Evolutionary conservation across 768 basidiomycete genomes (phyloP).

Genomic region (Tricholoma sp.): DNA sequence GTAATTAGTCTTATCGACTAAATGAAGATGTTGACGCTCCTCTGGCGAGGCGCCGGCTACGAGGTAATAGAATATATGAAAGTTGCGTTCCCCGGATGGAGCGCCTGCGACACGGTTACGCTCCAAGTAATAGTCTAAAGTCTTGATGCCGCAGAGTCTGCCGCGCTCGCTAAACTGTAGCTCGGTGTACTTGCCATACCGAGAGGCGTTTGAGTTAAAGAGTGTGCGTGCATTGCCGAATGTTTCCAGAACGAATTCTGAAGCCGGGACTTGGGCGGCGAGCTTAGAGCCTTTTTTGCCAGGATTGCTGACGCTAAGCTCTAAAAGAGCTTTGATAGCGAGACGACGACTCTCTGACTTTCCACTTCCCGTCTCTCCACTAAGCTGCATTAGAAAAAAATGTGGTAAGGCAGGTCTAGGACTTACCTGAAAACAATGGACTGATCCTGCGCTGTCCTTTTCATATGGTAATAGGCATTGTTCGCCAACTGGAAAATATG

Average conservation of each 20-base stretch:
- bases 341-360: slow-evolving; percentile 89
- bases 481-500: slow-evolving; percentile 92
- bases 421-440: slow-evolving; percentile 78
- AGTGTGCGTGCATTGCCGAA: slow-evolving; percentile 92
- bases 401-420: not conserved
- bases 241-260: slow-evolving; percentile 92
- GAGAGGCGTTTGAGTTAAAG: slow-evolving; percentile 92
- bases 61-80: slow-evolving; percentile 97
- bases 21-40: slow-evolving; percentile 82
- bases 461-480: slow-evolving; percentile 95
- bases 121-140: slow-evolving; percentile 95
- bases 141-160: slow-evolving; percentile 84
- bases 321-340: slow-evolving; percentile 89
- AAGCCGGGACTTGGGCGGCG: slow-evolving; percentile 78
- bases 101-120: slow-evolving; percentile 83
- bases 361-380: slow-evolving; percentile 89
- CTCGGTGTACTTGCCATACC: slow-evolving; percentile 97
- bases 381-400: slow-evolving; percentile 25
- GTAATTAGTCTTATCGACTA: slow-evolving; percentile 76
- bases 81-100: slow-evolving; percentile 91
- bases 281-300: slow-evolving; percentile 96
- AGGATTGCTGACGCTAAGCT: slow-evolving; percentile 80
- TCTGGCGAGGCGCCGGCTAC: slow-evolving; percentile 86
- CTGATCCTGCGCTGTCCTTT: slow-evolving; percentile 90
- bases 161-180: slow-evolving; percentile 94